Base-by-base conservation (phyloP, 2,329 filamentous ascomycete genomes). In the Plectosphaerella plurivora region DNA sequence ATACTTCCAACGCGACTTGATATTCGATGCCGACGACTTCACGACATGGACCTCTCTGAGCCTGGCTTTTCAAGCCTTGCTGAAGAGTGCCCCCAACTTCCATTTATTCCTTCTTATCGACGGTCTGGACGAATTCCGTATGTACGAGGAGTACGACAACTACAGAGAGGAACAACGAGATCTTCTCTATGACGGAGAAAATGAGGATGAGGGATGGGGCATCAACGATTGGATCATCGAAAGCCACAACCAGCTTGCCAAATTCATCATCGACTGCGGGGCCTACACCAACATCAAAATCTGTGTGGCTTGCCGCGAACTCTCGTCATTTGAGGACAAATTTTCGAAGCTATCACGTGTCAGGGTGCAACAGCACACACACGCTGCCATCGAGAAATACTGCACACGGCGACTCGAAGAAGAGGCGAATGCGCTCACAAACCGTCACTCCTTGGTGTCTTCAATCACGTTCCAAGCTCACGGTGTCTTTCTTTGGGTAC, bases 261-360 rank as follows among this genome's bases (percentile, higher is more conserved):
- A 39, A 5, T 39, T 39, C n/a, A 7, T 33, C 35, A 25, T 18
- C 24, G 50, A 45, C 22, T 45, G 10, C 24, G 10, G 15, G 18
- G 12, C 6, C 11, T 22, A 12, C 18, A 14, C 5, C 8, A 41
- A 41, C 6, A n/a, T 55, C 15, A 35, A 49, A 3, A 45, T 55
- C 14, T 47, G 24, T 15, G 51, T 55, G n/a, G 50, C 53, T 22
- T 51, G 51, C 37, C 47, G 53, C 33, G 47, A 55, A n/a, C 45
- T 55, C 14, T 47, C 42, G 15, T n/a, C 12, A 16, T 25, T 33
- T 24, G 35, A 45, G n/a, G 8, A 5, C 15, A 12, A 8, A 6
- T 48, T 14, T 25, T 7, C 12, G 15, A n/a, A 12, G 14, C 12
- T 48, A n/a, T 25, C 18, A n/a, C 10, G 42, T 5, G 22, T 51